Evolutionary conservation across 352 stramenopile species (phyloP), one percentile per base, ranked within the genome.

Genomic region (Globisporangium iwayamae): DNA sequence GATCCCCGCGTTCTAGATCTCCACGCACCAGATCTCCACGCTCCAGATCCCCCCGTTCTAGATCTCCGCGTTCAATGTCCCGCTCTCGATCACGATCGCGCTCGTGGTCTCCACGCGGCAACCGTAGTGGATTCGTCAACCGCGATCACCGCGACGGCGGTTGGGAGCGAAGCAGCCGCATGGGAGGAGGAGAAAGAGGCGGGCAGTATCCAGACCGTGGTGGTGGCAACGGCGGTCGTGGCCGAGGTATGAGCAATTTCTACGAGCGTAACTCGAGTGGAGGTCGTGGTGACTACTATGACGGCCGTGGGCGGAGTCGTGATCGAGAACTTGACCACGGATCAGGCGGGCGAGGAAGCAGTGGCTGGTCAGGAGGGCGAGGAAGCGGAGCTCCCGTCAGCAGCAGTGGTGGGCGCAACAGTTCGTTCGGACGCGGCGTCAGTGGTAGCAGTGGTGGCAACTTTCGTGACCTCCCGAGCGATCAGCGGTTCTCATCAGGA

Each of bases 51-150:
- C 55, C 55, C 9, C 64, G 68, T 6, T 75, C 74, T 18, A 73
- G 81, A n/a, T 90, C 75, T 4, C 73, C 75, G 4, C 63, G 63
- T 22, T 72, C 66, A 38, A 69, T 55, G 59, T 71, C 68, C 11
- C 67, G 73, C 10, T 87, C 79, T 1, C 74, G 70, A 14, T 77
- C 72, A 16, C 70, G 73, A 9, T 80, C 70, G 7, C 74, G 83
- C 8, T 92, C 83, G 6, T 80, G 86, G 51, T 90, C 80, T 2
- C 82, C 82, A 36, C 70, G 72, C 48, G 72, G 78, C 0, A 78
- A 83, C 41, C 82, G 79, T 14, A 18, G 59, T 22, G 79, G 78
- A 20, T 82, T 82, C 56, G 76, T 52, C 25, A 57, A 25, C 4
- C 60, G 50, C 18, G 59, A 65, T 46, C 48, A 52, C 38, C 59